Evolutionary conservation across 176 grass and related monocot genomes (phyloP).

Genomic region (Ananas comosus): DNA sequence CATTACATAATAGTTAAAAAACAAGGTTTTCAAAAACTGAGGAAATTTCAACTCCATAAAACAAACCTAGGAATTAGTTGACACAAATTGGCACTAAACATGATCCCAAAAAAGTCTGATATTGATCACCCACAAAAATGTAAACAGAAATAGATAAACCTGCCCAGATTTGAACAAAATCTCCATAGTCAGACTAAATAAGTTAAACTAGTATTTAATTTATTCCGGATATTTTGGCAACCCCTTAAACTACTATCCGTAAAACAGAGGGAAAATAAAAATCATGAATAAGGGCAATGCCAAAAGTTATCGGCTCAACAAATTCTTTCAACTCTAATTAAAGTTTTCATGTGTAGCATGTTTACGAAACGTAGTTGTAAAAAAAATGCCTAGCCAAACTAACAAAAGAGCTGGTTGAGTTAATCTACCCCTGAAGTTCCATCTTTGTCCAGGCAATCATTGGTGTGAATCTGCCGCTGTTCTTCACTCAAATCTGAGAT

Average conservation of each 20-base stretch:
- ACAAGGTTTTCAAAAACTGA: no score
- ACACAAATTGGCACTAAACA: no score
- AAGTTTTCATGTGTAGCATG: not conserved
- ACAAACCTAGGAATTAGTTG: no score
- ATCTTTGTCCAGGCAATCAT: slow-evolving; percentile 64
- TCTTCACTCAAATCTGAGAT: slow-evolving; percentile 58
- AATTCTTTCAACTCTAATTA: not conserved
- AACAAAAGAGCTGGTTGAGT: not conserved
- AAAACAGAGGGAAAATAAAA: not conserved
- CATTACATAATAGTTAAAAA: no score
- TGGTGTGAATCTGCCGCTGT: slow-evolving; percentile 49
- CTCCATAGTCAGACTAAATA: not conserved
- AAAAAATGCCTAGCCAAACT: not conserved
- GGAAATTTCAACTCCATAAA: no score
- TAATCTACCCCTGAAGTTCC: slow-evolving; percentile 38
- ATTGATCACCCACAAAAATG: not conserved
- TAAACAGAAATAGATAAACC: not conserved
- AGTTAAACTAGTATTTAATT: not conserved
- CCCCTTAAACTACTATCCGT: not conserved
- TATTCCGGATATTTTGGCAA: not conserved
- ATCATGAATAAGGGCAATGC: not conserved
- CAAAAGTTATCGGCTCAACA: not conserved
- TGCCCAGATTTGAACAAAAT: not conserved
- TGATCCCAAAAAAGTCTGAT: not conserved
- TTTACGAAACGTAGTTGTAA: not conserved